A percentile compares a stretch with the other conserved stretches of the same genome.
These are phyloP conservation scores for Suillus plorans DNA, from an alignment of 768 basidiomycete species.

Conservation along the genomic window DNA sequence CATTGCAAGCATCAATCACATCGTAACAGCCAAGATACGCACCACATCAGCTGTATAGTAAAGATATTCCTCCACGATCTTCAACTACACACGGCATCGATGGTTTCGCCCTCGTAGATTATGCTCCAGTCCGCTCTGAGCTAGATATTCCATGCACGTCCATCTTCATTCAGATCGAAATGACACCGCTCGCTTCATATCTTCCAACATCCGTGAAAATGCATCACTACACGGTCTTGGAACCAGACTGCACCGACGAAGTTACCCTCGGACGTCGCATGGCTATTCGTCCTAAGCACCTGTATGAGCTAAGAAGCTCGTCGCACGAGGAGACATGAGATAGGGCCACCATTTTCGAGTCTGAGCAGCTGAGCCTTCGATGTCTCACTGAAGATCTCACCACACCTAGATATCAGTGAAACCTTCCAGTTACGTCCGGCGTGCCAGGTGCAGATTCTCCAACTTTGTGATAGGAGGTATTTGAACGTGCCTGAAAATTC, in stretches of 20 bases:
- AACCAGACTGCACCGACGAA: conserved; percentile 63
- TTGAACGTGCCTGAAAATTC: too few relatives aligned
- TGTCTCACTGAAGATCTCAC: too few relatives aligned
- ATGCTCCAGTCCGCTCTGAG: conserved; percentile 18
- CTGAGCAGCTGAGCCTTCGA: too few relatives aligned
- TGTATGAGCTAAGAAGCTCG: conserved; percentile 43
- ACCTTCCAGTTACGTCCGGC: too few relatives aligned
- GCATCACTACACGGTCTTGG: conserved; percentile 48
- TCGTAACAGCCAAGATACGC: neutral
- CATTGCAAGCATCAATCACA: neutral
- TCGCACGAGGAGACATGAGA: conserved; percentile 38
- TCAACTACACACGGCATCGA: conserved; percentile 44
- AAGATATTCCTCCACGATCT: conserved; percentile 23
- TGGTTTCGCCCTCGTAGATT: conserved; percentile 51
- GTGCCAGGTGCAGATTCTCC: too few relatives aligned
- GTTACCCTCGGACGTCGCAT: conserved; percentile 58
- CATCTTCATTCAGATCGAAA: too few relatives aligned
- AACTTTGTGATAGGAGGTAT: too few relatives aligned
- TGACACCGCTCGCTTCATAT: neutral
- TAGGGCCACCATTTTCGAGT: too few relatives aligned
- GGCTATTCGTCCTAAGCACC: conserved; percentile 52
- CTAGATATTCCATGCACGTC: neutral
- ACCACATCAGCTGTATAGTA: conserved; percentile 27
- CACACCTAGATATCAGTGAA: too few relatives aligned
- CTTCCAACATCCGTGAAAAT: neutral